These are phyloP conservation scores for Penicillium robsamsonii DNA, from an alignment of 495 filamentous ascomycete genomes.

Conservation along the genomic window DNA sequence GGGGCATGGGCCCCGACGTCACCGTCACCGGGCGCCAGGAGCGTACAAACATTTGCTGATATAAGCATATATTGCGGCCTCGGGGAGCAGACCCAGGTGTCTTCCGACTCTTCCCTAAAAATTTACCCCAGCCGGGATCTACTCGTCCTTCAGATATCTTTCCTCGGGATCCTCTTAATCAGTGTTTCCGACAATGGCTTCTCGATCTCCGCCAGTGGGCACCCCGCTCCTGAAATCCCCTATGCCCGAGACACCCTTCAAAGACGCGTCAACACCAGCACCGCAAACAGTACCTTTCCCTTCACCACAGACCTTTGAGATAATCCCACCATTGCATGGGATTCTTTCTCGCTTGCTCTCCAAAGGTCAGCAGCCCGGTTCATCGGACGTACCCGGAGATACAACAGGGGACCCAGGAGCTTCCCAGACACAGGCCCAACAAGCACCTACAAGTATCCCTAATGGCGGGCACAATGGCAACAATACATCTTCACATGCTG, in stretches of 20 bases:
- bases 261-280: slow-evolving; percentile 38
- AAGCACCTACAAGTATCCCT: slow-evolving; percentile 21
- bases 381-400: slow-evolving; percentile 25
- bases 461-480: slow-evolving; percentile 21
- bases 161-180: slow-evolving; percentile 20
- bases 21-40: slow-evolving; percentile 15
- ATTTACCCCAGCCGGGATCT: slow-evolving; percentile 30
- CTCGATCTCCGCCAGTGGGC: slow-evolving; percentile 38
- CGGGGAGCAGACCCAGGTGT: neutral
- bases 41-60: slow-evolving; percentile 1
- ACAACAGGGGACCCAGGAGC: slow-evolving; percentile 23
- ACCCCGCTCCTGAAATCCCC: slow-evolving; percentile 43
- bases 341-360: slow-evolving; percentile 70
- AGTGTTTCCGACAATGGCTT: slow-evolving; percentile 32
- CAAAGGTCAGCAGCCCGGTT: slow-evolving; percentile 16
- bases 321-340: slow-evolving; percentile 75
- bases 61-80: neutral
- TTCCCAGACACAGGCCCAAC: slow-evolving; percentile 31
- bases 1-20: slow-evolving; percentile 37
- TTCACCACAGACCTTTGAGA: slow-evolving; percentile 68
- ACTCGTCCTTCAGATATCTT: slow-evolving; percentile 10
- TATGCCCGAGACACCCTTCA: slow-evolving; percentile 40
- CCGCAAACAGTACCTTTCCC: slow-evolving; percentile 53
- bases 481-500: slow-evolving; percentile 23
- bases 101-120: slow-evolving; percentile 43